Base-by-base conservation (phyloP, 371 early-diverging fungal genomes). In the Circinella minor region DNA sequence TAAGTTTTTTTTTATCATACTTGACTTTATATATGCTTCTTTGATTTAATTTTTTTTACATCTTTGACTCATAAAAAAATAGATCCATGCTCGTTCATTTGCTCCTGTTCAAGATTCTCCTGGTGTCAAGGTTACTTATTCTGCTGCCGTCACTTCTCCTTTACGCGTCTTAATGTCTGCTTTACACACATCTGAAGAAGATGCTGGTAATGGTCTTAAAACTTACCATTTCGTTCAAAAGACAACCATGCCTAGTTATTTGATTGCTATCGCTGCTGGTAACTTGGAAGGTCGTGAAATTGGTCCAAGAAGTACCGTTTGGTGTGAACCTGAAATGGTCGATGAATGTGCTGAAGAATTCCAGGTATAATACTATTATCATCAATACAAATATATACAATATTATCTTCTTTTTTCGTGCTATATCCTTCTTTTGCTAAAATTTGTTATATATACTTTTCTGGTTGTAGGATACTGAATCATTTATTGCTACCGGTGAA, bases 291-390 rank as follows among this genome's bases (percentile, higher is more conserved):
- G 91, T 61, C 85, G 86, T 27, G 84, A 90, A 57, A 92, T 98
- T 69, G 97, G 98, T 69, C 96, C 95, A 57, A 89, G 98, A 61
- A 89, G 93, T 49, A 94, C 96, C 13, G 97, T 98, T 14, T 98
- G 96, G 96, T 90, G 92, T 43, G 99, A 99, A 82, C 97, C 97
- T 47, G 97, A 96, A 78, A 84, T 94, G 55, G 86, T 98, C 48
- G 94, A 97, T 43, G 86, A 87, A 39, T 93, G 94, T 64, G 97
- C 95, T 36, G 96, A 93, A 92, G 99, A 98, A 87, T 98, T 98
- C 84, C 88, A 84, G 38, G 20, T 46, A 11, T 27, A 37, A 10
- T 34, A 27, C 3, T 66, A 18, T 7, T 67, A 20, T 46, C 27
- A 27, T 27, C 27, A 27, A 27, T 27, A 27, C 27, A 27, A 27